Conservation (phyloP, 805 yeast species). For the Cyberlindnera samutprakarnensis region DNA sequence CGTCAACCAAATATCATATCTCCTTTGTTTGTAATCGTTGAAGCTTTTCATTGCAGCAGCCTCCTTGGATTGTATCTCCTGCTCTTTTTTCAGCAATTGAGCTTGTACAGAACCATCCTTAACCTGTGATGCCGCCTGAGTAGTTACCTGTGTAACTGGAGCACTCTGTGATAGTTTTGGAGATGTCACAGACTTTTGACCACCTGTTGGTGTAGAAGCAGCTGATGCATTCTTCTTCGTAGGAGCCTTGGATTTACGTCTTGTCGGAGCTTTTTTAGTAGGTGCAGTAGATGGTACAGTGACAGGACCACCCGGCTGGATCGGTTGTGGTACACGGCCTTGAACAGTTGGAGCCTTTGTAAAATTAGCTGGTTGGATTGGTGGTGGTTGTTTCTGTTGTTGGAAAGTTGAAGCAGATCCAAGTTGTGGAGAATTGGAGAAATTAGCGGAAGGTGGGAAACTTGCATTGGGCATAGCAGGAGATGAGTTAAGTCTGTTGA, state of each 20-base stretch:
- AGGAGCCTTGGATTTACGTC: slow-evolving; percentile 9
- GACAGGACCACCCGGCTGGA: slow-evolving; percentile 2
- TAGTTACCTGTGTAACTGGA: slow-evolving; percentile 2
- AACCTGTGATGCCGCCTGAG: neutral
- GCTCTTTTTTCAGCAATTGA: slow-evolving; percentile 20
- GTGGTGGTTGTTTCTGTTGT: slow-evolving; percentile 5
- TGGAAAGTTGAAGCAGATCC: slow-evolving; percentile 2
- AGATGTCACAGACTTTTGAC: slow-evolving; percentile 4
- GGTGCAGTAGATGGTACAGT: slow-evolving; percentile 2
- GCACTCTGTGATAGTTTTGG: slow-evolving; percentile 3
- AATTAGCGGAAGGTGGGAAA: slow-evolving; percentile 4
- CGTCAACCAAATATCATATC: slow-evolving; percentile 14
- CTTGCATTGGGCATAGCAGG: slow-evolving; percentile 11
- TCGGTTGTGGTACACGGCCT: slow-evolving; percentile 2
- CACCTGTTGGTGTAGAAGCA: slow-evolving; percentile 7
- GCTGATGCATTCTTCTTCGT: slow-evolving; percentile 6
- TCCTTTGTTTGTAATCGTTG: slow-evolving; percentile 16
- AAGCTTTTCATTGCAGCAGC: slow-evolving; percentile 10
- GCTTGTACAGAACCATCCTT: slow-evolving; percentile 6
- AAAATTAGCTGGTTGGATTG: neutral
- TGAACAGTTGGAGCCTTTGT: slow-evolving; percentile 5
- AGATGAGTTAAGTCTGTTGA: slow-evolving; percentile 9
- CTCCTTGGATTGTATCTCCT: slow-evolving; percentile 16
- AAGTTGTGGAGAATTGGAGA: slow-evolving; percentile 13
- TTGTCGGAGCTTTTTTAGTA: slow-evolving; percentile 13